Evolutionary conservation across 169 alveolate genomes (phyloP).

Genomic region (Cryptosporidium bovis): DNA sequence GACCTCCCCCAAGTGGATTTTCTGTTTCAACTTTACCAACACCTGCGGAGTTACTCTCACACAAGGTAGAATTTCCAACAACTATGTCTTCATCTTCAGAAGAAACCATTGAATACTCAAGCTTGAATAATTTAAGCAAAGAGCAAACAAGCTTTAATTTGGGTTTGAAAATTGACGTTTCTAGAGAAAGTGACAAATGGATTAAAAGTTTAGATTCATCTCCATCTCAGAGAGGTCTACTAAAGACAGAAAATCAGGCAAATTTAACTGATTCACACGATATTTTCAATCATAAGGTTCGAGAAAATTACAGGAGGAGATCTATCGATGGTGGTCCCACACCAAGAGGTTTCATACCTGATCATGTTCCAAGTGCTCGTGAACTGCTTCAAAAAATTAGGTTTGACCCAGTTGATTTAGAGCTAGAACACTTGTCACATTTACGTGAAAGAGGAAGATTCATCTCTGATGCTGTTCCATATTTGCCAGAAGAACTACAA

Average conservation of each 20-base stretch:
- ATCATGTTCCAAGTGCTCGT: constrained; percentile 75
- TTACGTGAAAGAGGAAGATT: constrained; percentile 73
- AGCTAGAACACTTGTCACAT: constrained; percentile 58
- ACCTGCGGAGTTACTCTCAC: constrained; percentile 73
- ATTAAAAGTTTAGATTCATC: constrained; percentile 20
- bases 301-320: constrained; percentile 62
- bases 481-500: constrained; percentile 67
- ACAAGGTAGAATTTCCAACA: constrained; percentile 57
- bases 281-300: constrained; percentile 33
- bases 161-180: not conserved
- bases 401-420: constrained; percentile 67
- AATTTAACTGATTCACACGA: constrained; percentile 13
- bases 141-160: not conserved
- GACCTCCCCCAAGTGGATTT: constrained; percentile 67
- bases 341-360: constrained; percentile 73
- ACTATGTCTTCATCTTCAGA: constrained; percentile 48
- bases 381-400: constrained; percentile 72
- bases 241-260: not conserved
- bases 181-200: not conserved
- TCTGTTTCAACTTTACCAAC: constrained; percentile 63
- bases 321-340: constrained; percentile 75
- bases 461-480: constrained; percentile 73
- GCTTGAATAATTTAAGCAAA: not conserved
- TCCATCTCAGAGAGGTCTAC: constrained; percentile 3
- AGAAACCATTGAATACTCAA: not conserved